A percentile compares a stretch with the other conserved stretches of the same genome.
These are phyloP conservation scores for Ceratocystis eucalypticola DNA, from an alignment of 2,329 filamentous ascomycete species.

Conservation along the genomic window DNA sequence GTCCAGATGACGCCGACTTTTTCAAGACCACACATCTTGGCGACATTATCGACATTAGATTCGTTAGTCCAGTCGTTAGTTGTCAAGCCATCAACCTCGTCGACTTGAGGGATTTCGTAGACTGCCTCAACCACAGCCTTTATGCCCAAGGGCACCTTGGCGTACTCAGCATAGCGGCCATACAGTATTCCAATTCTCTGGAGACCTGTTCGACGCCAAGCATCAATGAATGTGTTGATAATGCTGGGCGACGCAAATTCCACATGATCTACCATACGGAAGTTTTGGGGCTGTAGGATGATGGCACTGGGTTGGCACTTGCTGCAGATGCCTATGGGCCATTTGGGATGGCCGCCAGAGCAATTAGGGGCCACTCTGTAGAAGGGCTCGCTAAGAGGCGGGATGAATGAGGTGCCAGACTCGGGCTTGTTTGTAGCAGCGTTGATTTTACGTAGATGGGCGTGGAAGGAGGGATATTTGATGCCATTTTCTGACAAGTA, in stretches of 20 bases:
- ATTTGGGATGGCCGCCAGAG: constrained; percentile 81
- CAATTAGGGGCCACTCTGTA: constrained; percentile 81
- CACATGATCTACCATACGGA: constrained; percentile 95
- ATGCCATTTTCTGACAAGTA: constrained; percentile 94
- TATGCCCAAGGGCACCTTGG: constrained; percentile 80
- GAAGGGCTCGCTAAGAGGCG: constrained; percentile 82
- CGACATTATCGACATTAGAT: constrained; percentile 65
- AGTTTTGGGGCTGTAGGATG: constrained; percentile 81
- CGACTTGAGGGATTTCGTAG: constrained; percentile 85
- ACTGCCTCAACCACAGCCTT: constrained; percentile 96
- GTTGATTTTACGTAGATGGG: constrained; percentile 88
- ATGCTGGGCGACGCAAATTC: constrained; percentile 79
- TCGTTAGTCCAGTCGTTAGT: constrained; percentile 76
- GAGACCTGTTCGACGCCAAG: constrained; percentile 73
- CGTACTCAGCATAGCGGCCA: constrained; percentile 79
- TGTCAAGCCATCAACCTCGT: constrained; percentile 79
- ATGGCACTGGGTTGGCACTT: constrained; percentile 98
- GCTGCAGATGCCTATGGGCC: constrained; percentile 93
- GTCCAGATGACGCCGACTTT: constrained; percentile 91
- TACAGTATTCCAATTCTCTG: constrained; percentile 87
- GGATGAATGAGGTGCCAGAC: constrained; percentile 86
- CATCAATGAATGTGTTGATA: constrained; percentile 79
- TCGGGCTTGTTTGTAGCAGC: constrained; percentile 93
- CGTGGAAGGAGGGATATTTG: constrained; percentile 95
- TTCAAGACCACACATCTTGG: constrained; percentile 69